A percentile compares a stretch with the other conserved stretches of the same genome.
These are phyloP conservation scores for Candida arabinofermentans DNA, from an alignment of 805 yeast species.

Conservation along the genomic window DNA sequence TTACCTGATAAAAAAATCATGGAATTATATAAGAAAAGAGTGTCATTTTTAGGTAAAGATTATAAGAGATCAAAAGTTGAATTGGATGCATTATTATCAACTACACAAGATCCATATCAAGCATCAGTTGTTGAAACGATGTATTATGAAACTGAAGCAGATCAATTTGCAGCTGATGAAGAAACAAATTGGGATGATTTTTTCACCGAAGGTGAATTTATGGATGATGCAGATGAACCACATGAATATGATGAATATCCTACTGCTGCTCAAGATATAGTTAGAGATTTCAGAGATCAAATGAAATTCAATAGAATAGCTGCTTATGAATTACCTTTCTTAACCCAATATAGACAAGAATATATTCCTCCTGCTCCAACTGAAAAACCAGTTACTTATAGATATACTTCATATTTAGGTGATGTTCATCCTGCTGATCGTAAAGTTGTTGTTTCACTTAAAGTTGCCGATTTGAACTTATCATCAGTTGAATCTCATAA, in stretches of 20 bases:
- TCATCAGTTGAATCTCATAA: slow-evolving; percentile 57
- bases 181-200: slow-evolving; percentile 39
- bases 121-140: slow-evolving; percentile 23
- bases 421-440: slow-evolving; percentile 67
- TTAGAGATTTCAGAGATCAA: slow-evolving; percentile 67
- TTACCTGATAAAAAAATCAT: slow-evolving; percentile 61
- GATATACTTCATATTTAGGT: slow-evolving; percentile 70
- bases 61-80: slow-evolving; percentile 50
- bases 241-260: slow-evolving; percentile 64
- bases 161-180: slow-evolving; percentile 35
- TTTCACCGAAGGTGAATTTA: slow-evolving; percentile 30
- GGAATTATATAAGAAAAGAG: slow-evolving; percentile 57
- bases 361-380: slow-evolving; percentile 47
- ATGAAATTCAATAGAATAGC: slow-evolving; percentile 77
- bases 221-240: slow-evolving; percentile 31
- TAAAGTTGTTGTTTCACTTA: slow-evolving; percentile 59
- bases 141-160: slow-evolving; percentile 44
- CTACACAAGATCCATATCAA: slow-evolving; percentile 29
- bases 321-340: slow-evolving; percentile 87
- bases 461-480: slow-evolving; percentile 52
- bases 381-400: slow-evolving; percentile 56
- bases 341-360: slow-evolving; percentile 69
- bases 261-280: slow-evolving; percentile 64
- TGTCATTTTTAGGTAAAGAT: slow-evolving; percentile 43
- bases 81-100: slow-evolving; percentile 50